A percentile compares a stretch with the other conserved stretches of the same genome.
Conservation (phyloP, 2,329 filamentous ascomycete species). For the Aspergillus eucalypticola region DNA sequence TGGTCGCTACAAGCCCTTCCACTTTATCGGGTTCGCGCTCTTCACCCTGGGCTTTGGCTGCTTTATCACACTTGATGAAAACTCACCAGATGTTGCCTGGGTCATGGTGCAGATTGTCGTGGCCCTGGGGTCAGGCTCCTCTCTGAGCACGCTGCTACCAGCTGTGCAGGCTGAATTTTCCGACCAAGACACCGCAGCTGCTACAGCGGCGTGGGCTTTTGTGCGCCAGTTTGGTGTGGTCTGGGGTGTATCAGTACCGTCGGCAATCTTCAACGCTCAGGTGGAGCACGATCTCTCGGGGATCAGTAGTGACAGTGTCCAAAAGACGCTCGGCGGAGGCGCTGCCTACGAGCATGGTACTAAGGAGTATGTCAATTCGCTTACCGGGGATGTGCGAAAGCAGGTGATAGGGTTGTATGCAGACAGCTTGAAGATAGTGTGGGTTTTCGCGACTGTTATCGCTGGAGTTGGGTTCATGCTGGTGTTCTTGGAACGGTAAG, state of each 20-base stretch:
- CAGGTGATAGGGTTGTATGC: constrained; percentile 40
- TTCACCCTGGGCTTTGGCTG: constrained; percentile 29
- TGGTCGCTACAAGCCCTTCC: constrained; percentile 35
- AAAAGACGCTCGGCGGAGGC: constrained; percentile 16
- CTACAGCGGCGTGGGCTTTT: constrained; percentile 32
- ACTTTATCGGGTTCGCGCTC: constrained; percentile 29
- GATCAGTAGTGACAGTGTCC: constrained; percentile 15
- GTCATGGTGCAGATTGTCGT: constrained; percentile 31
- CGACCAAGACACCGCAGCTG: constrained; percentile 28
- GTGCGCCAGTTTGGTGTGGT: constrained; percentile 34
- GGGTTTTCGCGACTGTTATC: constrained; percentile 40
- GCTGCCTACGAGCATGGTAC: constrained; percentile 27
- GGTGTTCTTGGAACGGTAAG: constrained; percentile 30
- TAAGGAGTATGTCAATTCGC: not conserved
- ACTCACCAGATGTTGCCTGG: constrained; percentile 27
- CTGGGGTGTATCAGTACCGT: constrained; percentile 34
- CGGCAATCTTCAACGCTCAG: constrained; percentile 33
- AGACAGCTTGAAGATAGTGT: constrained; percentile 38
- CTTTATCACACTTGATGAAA: constrained; percentile 25
- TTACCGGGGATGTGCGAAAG: not conserved
- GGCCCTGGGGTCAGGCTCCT: constrained; percentile 26
- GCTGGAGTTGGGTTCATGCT: constrained; percentile 36
- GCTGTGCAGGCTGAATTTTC: constrained; percentile 31
- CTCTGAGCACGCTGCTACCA: constrained; percentile 29
- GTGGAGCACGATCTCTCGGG: constrained; percentile 12